phyloP scores from a whole-genome alignment of 176 grass and related monocot species.

The Oryza coarctata region DNA sequence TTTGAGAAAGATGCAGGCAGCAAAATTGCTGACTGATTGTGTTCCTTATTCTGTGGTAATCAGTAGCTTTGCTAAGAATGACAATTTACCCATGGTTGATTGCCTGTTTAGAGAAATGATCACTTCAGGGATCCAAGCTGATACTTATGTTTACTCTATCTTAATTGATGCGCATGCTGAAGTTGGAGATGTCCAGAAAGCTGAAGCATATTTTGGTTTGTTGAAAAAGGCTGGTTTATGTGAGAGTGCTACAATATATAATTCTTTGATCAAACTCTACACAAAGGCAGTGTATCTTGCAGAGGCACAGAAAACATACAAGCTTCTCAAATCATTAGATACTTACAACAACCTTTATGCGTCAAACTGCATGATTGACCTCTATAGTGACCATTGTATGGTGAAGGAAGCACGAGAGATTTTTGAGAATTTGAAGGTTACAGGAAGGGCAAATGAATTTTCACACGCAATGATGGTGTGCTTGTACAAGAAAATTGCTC shows the following conservation, averaged over 20 bases:
- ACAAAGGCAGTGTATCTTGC: constrained; percentile 64
- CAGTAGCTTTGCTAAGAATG: constrained; percentile 59
- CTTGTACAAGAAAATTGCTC: constrained; percentile 72
- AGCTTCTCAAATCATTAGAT: constrained; percentile 69
- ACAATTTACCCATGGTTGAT: constrained; percentile 53
- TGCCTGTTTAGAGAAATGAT: constrained; percentile 79
- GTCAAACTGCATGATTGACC: constrained; percentile 88
- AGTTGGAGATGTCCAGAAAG: constrained; percentile 70
- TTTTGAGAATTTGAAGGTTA: constrained; percentile 68
- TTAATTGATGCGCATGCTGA: constrained; percentile 81
- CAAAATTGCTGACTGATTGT: constrained; percentile 54
- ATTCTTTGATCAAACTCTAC: constrained; percentile 87
- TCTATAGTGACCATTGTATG: constrained; percentile 85
- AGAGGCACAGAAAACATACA: constrained; percentile 69
- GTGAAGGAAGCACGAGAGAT: constrained; percentile 75
- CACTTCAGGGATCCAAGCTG: constrained; percentile 50
- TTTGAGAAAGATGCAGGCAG: constrained; percentile 70
- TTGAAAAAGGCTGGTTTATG: constrained; percentile 69
- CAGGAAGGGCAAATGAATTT: constrained; percentile 73
- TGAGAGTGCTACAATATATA: constrained; percentile 59
- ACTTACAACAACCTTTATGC: constrained; percentile 57
- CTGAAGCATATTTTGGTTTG: constrained; percentile 75
- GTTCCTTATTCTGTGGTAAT: constrained; percentile 73
- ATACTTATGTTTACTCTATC: constrained; percentile 70
- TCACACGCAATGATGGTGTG: constrained; percentile 77